These are phyloP conservation scores for Aspergillus mulundensis DNA, from an alignment of 495 filamentous ascomycete species.

Conservation along the genomic window DNA sequence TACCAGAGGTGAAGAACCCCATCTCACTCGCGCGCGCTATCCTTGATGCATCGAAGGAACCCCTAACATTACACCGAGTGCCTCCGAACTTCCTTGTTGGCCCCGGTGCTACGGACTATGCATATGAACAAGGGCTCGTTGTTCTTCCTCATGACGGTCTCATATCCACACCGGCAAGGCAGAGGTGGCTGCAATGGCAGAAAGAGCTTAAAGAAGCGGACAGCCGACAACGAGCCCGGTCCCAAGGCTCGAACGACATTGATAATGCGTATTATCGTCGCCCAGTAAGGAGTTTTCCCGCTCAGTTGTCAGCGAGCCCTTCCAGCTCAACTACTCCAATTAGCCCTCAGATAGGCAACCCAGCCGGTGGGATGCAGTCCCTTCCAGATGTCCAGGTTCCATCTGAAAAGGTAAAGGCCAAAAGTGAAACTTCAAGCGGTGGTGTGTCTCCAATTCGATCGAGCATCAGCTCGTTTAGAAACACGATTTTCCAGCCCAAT, in stretches of 20 bases:
- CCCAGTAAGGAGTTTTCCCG: slow-evolving; percentile 10
- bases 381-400: not conserved
- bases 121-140: slow-evolving; percentile 67
- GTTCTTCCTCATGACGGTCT: slow-evolving; percentile 67
- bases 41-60: slow-evolving; percentile 66
- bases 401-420: not conserved
- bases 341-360: not conserved
- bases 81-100: slow-evolving; percentile 90
- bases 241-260: slow-evolving; percentile 16
- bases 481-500: not conserved
- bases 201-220: slow-evolving; percentile 63
- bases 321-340: not conserved
- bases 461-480: not conserved
- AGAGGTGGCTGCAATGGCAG: slow-evolving; percentile 73
- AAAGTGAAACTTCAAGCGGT: not conserved
- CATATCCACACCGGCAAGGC: slow-evolving; percentile 66
- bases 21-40: slow-evolving; percentile 81
- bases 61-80: slow-evolving; percentile 76
- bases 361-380: not conserved
- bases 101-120: slow-evolving; percentile 78
- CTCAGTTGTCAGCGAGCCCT: slow-evolving; percentile 15
- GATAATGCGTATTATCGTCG: slow-evolving; percentile 17
- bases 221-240: slow-evolving; percentile 12
- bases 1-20: slow-evolving; percentile 85
- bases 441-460: not conserved